These are phyloP conservation scores for Euclidium syriacum DNA, from an alignment of 345 rosid genomes.

Conservation along the genomic window DNA sequence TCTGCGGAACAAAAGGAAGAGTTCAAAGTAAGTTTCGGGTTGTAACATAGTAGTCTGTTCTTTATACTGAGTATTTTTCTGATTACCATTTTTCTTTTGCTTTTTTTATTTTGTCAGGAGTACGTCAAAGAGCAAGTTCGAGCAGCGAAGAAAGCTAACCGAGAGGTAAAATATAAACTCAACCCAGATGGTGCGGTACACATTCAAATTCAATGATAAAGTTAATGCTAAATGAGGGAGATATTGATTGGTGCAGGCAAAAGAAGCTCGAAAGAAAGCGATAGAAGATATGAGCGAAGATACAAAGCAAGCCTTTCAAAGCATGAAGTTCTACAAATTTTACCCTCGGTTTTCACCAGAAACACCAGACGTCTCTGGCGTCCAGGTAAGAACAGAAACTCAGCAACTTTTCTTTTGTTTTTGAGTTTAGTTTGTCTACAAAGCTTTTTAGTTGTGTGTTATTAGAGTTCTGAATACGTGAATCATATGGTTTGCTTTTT, in stretches of 20 bases:
- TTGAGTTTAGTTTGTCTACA: background rate
- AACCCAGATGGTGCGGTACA: background rate
- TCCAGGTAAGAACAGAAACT: slow-evolving; percentile 58
- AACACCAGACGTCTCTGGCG: slow-evolving; percentile 68
- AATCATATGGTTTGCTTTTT: background rate
- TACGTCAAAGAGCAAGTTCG: slow-evolving; percentile 75
- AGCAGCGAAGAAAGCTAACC: slow-evolving; percentile 79
- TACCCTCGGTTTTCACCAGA: slow-evolving; percentile 72
- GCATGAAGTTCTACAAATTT: slow-evolving; percentile 87
- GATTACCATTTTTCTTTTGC: background rate
- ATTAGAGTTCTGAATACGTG: background rate
- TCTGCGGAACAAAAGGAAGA: slow-evolving; percentile 80
- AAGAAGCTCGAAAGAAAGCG: slow-evolving; percentile 75
- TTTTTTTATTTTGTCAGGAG: slow-evolving; percentile 40
- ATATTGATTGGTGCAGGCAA: slow-evolving; percentile 53
- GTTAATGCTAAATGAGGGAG: too few relatives aligned
- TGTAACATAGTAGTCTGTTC: background rate
- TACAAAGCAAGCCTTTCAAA: slow-evolving; percentile 51
- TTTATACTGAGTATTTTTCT: background rate
- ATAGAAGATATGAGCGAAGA: slow-evolving; percentile 83
- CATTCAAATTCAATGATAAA: too few relatives aligned
- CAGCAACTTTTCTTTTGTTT: too few relatives aligned
- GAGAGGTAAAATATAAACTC: slow-evolving; percentile 47
- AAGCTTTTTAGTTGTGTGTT: too few relatives aligned
- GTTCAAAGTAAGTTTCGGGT: slow-evolving; percentile 51